Evolutionary conservation across 768 basidiomycete species (phyloP), one percentile per base, ranked within the genome.

Genomic region (Trametes coccinea): DNA sequence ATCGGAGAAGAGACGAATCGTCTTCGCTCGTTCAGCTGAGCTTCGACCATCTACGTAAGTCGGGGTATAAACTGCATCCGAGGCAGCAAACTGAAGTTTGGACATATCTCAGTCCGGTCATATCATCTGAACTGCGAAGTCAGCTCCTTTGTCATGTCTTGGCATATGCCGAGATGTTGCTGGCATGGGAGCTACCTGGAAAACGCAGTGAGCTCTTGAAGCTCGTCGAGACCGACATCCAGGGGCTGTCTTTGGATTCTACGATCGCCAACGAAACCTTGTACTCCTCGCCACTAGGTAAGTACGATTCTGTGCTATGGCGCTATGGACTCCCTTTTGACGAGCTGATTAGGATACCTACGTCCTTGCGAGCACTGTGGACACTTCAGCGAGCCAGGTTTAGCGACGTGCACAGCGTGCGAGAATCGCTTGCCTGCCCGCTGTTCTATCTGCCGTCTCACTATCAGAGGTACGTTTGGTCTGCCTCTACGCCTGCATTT

Each of bases 161-260:
- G 45, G 78, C 80, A 1, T 95, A 94, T 69, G 88, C 89, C 5
- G 90, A 94, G 58, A 75, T 89, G 63, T 76, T 95, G 27, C 84
- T 85, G 64, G 76, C 86, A 46, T 95, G 93, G 93, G 76, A 84
- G 63, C 71, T 92, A 54, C 76, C 82, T 66, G 79, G 84, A 43
- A 89, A 92, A 70, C 83, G 92, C 2, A 73, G 87, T 16, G 90
- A 92, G 64, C 78, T 94, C 1, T 74, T 93, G 59, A 90, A 90
- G 64, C 78, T 83, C n/a, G 79, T 87, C 22, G 78, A 78, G 62
- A 72, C 67, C 46, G 69, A 70, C 59, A 30, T 67, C 59, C 53
- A 63, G 53, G 33, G 64, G 40, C 62, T 67, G 56, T 2, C 70
- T 65, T 11, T 73, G 62, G 64, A 70, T 57, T 47, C 46, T 40